phyloP scores from a whole-genome alignment of 306 rosid species.

The Phaseolus lunatus region DNA sequence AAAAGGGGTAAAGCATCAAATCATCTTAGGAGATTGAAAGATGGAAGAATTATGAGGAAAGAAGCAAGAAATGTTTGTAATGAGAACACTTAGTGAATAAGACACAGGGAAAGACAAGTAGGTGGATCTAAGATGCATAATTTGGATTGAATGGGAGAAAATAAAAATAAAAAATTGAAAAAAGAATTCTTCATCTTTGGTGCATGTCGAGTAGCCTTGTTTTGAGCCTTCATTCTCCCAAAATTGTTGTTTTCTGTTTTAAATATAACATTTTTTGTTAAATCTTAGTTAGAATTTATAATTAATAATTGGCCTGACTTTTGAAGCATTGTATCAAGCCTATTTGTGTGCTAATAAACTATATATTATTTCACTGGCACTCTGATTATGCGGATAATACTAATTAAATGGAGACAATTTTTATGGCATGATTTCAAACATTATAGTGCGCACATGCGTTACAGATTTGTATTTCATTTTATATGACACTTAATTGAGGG shows the following conservation, averaged over 20 bases:
- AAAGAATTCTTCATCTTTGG: slow-evolving; percentile 25
- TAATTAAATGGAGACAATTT: slow-evolving; percentile 37
- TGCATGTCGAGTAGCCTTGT: slow-evolving; percentile 29
- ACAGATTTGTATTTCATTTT: slow-evolving; percentile 1
- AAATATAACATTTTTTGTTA: slow-evolving; percentile 13
- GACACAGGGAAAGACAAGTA: slow-evolving; percentile 35
- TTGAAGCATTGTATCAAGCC: slow-evolving; percentile 44
- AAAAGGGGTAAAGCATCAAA: background rate
- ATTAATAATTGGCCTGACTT: slow-evolving; percentile 30
- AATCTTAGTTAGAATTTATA: slow-evolving; percentile 22
- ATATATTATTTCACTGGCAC: slow-evolving; percentile 7
- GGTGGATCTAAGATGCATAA: slow-evolving; percentile 54
- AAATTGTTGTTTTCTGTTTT: slow-evolving; percentile 24
- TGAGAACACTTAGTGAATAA: slow-evolving; percentile 29
- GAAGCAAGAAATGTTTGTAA: slow-evolving; percentile 3
- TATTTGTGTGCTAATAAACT: slow-evolving; percentile 14
- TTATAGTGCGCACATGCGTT: slow-evolving; percentile 34
- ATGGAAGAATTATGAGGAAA: background rate
- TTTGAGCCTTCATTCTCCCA: slow-evolving; percentile 40
- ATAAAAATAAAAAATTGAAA: slow-evolving; percentile 4
- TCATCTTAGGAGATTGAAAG: slow-evolving; percentile 6
- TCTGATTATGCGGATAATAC: slow-evolving; percentile 29
- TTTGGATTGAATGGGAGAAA: background rate
- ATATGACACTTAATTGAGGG: background rate
- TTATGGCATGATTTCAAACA: slow-evolving; percentile 26